Evolutionary conservation across 495 filamentous ascomycete genomes (phyloP).

Genomic region (Penicillium roqueforti): DNA sequence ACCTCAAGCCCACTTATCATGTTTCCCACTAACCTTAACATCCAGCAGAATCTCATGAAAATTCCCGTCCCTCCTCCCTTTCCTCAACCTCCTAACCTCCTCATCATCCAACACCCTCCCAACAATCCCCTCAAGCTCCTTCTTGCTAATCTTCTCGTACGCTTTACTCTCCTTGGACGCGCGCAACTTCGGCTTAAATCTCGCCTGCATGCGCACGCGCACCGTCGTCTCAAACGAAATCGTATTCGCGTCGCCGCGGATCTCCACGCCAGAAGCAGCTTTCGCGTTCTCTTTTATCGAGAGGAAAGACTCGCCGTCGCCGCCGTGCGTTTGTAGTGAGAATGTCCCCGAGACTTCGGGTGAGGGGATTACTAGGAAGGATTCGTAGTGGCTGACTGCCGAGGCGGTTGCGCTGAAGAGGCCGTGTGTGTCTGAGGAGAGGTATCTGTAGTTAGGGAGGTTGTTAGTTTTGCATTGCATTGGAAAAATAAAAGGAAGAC

Average conservation of each 20-base stretch:
- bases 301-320: slow-evolving; percentile 48
- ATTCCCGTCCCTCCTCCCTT: slow-evolving; percentile 74
- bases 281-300: slow-evolving; percentile 43
- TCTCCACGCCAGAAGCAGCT: slow-evolving; percentile 46
- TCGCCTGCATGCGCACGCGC: slow-evolving; percentile 87
- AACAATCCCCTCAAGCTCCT: slow-evolving; percentile 79
- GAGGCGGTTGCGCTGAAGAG: slow-evolving; percentile 69
- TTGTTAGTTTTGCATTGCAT: background rate
- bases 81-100: slow-evolving; percentile 79
- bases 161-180: slow-evolving; percentile 75
- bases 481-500: background rate
- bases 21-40: slow-evolving; percentile 89
- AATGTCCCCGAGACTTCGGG: slow-evolving; percentile 62
- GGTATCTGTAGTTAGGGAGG: slow-evolving; percentile 46
- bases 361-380: slow-evolving; percentile 65
- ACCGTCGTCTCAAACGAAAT: slow-evolving; percentile 73
- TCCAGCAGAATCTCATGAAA: slow-evolving; percentile 87
- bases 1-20: slow-evolving; percentile 82
- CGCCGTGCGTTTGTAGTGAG: slow-evolving; percentile 60
- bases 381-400: slow-evolving; percentile 78
- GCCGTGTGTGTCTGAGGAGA: slow-evolving; percentile 80
- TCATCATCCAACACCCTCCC: slow-evolving; percentile 75
- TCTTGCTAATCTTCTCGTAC: slow-evolving; percentile 75
- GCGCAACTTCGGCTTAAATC: slow-evolving; percentile 81
- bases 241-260: slow-evolving; percentile 72